A percentile compares a stretch with the other conserved stretches of the same genome.
Evolutionary conservation across 345 rosid species (phyloP).

Genomic region (Pelargonium nanum): DNA sequence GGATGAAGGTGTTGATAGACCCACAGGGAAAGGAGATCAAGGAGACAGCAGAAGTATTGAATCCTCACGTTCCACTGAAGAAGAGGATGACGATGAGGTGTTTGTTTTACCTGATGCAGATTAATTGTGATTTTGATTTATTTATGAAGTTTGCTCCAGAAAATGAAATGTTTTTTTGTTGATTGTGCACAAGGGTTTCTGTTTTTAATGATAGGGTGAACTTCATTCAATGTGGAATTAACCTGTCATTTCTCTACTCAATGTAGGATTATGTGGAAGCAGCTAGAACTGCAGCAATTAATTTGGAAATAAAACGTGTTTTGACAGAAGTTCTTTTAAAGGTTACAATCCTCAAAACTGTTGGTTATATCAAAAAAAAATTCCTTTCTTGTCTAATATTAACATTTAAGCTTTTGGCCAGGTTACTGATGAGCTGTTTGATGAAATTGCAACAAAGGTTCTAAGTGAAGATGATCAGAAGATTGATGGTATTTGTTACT

Average conservation of each 20-base stretch:
- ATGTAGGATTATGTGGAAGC: constrained; percentile 75
- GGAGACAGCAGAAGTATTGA: constrained; percentile 59
- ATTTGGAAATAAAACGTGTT: constrained; percentile 85
- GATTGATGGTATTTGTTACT: constrained; percentile 43
- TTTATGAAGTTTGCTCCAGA: neutral
- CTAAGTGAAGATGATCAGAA: constrained; percentile 57
- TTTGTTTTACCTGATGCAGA: constrained; percentile 8
- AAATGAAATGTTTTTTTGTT: neutral
- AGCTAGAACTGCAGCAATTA: constrained; percentile 59
- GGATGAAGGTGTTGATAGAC: constrained; percentile 47
- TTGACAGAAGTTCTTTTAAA: constrained; percentile 90
- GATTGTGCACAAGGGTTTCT: neutral
- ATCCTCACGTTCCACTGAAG: constrained; percentile 66
- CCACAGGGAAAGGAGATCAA: constrained; percentile 39
- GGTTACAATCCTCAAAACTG: constrained; percentile 34
- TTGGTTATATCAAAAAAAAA: constrained; percentile 7
- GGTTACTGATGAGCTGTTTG: constrained; percentile 94
- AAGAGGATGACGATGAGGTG: constrained; percentile 84
- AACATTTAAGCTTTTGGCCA: constrained; percentile 20
- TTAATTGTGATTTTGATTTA: constrained; percentile 8
- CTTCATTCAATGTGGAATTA: neutral
- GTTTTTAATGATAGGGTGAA: constrained; percentile 7
- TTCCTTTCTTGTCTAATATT: constrained; percentile 12
- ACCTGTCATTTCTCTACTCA: constrained; percentile 7
- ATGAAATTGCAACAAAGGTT: constrained; percentile 91